phyloP scores from a whole-genome alignment of 176 grass and related monocot species.

The Carex cristatella region DNA sequence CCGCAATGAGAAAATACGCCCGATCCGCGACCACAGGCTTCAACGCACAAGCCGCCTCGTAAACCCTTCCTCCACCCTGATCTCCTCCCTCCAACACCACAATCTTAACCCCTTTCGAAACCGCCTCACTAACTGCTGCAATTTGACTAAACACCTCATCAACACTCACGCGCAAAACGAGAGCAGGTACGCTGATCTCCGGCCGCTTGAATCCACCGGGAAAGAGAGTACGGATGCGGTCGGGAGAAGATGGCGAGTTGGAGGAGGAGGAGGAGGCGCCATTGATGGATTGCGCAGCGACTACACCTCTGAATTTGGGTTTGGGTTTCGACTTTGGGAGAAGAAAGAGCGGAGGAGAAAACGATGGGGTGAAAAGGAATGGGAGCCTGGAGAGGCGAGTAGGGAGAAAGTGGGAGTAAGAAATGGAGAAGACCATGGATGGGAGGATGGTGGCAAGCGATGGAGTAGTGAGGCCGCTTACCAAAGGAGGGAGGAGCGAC shows the following conservation, averaged over 20 bases:
- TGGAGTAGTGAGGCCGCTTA: slow-evolving; percentile 8
- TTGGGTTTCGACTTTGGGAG: background rate
- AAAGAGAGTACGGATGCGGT: slow-evolving; percentile 65
- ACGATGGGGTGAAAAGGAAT: slow-evolving; percentile 16
- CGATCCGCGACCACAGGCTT: slow-evolving; percentile 61
- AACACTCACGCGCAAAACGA: slow-evolving; percentile 50
- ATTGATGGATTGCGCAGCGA: slow-evolving; percentile 8
- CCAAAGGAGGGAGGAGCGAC: background rate
- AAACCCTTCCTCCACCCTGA: slow-evolving; percentile 57
- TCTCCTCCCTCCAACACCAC: slow-evolving; percentile 74
- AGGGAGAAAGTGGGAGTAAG: slow-evolving; percentile 25
- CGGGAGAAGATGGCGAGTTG: slow-evolving; percentile 13
- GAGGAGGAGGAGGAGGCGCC: slow-evolving; percentile 26
- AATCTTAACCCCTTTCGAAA: slow-evolving; percentile 54
- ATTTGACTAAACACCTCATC: slow-evolving; percentile 42
- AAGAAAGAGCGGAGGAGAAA: slow-evolving; percentile 2
- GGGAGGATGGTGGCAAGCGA: slow-evolving; percentile 13
- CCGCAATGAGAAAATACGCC: slow-evolving; percentile 74
- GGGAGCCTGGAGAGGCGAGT: slow-evolving; percentile 28
- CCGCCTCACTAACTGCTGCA: slow-evolving; percentile 34
- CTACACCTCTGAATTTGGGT: background rate
- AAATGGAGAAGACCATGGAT: slow-evolving; percentile 3
- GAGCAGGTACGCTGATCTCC: slow-evolving; percentile 69
- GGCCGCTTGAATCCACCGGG: slow-evolving; percentile 89
- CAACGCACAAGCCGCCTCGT: slow-evolving; percentile 82